Percentiles rank a stretch among this genome's conserved stretches.
phyloP scores from a whole-genome alignment of 164 flowering plant species.

The Annona cherimola region DNA sequence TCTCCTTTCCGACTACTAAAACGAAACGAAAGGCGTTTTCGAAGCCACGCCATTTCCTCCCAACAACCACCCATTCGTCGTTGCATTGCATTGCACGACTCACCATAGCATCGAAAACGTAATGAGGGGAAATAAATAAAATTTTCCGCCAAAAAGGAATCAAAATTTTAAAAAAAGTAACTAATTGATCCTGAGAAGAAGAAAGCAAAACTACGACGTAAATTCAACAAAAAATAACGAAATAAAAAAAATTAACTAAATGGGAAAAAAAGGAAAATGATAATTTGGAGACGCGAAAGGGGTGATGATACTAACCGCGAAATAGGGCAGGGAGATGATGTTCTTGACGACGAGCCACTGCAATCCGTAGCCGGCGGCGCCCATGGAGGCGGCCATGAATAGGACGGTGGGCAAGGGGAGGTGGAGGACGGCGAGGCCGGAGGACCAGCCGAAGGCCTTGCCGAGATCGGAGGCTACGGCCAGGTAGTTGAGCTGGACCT shows the following conservation, averaged over 20 bases:
- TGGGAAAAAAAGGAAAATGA: not conserved
- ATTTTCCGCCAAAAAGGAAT: no score
- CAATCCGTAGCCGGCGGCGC: conserved; percentile 69
- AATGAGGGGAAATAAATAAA: no score
- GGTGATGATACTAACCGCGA: conserved; percentile 42
- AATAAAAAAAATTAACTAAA: not conserved
- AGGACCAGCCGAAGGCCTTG: conserved; percentile 88
- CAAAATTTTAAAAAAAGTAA: not conserved
- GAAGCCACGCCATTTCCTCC: no score
- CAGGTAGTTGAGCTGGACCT: conserved; percentile 78
- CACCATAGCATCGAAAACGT: no score
- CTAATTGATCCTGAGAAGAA: not conserved
- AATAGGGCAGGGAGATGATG: conserved; percentile 65
- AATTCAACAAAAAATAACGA: no score
- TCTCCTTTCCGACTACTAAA: no score
- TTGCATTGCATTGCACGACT: no score
- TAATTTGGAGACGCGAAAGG: not conserved
- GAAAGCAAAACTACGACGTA: no score
- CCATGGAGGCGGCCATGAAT: conserved; percentile 73
- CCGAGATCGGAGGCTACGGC: conserved; percentile 93
- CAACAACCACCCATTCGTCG: no score
- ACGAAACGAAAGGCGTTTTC: no score
- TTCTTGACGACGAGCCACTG: conserved; percentile 72
- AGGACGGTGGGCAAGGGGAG: conserved; percentile 61
- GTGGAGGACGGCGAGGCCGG: conserved; percentile 71